phyloP scores from a whole-genome alignment of 1,139 yeast species.

The Pichia sp. region DNA sequence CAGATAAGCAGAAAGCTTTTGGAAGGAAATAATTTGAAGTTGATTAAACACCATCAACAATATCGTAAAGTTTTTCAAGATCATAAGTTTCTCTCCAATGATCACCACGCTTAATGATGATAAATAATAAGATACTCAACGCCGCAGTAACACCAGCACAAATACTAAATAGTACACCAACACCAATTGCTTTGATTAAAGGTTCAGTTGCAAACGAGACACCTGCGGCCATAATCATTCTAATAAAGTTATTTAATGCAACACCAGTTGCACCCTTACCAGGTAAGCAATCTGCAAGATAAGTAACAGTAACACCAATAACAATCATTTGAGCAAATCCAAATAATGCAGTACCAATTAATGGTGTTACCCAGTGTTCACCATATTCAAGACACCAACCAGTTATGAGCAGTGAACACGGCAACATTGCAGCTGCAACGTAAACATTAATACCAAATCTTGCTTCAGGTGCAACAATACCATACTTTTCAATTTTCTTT shows the following conservation, averaged over 20 bases:
- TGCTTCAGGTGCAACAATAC: constrained; percentile 67
- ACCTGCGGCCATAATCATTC: constrained; percentile 68
- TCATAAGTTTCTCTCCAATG: constrained; percentile 63
- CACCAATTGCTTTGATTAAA: constrained; percentile 52
- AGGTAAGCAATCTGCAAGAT: constrained; percentile 77
- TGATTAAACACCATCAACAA: constrained; percentile 26
- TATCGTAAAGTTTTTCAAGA: constrained; percentile 50
- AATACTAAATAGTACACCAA: constrained; percentile 65
- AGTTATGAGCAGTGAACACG: constrained; percentile 61
- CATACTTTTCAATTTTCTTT: constrained; percentile 50
- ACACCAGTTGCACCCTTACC: constrained; percentile 89
- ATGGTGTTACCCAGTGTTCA: constrained; percentile 68
- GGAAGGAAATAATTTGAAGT: background rate
- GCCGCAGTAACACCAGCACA: constrained; percentile 49
- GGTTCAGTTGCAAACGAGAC: constrained; percentile 77
- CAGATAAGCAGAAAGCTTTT: background rate
- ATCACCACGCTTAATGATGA: constrained; percentile 54
- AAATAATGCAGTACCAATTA: constrained; percentile 71
- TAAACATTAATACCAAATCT: constrained; percentile 72
- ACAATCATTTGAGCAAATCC: constrained; percentile 84
- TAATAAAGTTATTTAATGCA: constrained; percentile 68
- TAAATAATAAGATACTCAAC: constrained; percentile 39
- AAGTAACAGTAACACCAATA: constrained; percentile 75
- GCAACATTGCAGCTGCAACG: constrained; percentile 54
- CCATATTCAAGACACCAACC: constrained; percentile 76